Conservation (phyloP, 495 filamentous ascomycete genomes). For the Penicillium daleae region DNA sequence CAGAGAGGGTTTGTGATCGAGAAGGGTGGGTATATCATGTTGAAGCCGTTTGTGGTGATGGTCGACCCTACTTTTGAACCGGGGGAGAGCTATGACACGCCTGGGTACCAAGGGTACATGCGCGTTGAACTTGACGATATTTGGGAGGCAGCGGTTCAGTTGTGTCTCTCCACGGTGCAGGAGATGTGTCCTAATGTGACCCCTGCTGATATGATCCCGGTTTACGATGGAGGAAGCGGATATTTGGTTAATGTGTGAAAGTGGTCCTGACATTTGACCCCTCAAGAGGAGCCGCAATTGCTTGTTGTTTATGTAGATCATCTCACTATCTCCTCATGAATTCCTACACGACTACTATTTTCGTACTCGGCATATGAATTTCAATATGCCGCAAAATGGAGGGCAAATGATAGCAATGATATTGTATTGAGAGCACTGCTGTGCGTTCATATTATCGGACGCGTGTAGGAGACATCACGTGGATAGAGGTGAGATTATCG, state of each 20-base stretch:
- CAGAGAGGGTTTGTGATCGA: not conserved
- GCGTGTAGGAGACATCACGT: too few relatives aligned
- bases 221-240: slow-evolving; percentile 6
- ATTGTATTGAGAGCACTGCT: too few relatives aligned
- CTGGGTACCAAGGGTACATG: slow-evolving; percentile 6
- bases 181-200: slow-evolving; percentile 5
- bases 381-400: too few relatives aligned
- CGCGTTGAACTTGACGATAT: slow-evolving; percentile 2
- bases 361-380: too few relatives aligned
- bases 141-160: slow-evolving; percentile 2
- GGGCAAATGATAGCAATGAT: too few relatives aligned
- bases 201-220: not conserved
- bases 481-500: too few relatives aligned
- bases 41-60: slow-evolving; percentile 8
- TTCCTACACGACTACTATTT: too few relatives aligned
- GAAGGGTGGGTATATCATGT: slow-evolving; percentile 1
- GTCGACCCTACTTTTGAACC: not conserved
- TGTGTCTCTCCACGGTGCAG: slow-evolving; percentile 1
- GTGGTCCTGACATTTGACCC: not conserved
- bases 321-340: too few relatives aligned
- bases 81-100: slow-evolving; percentile 1
- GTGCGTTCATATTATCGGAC: too few relatives aligned
- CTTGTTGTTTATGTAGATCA: slow-evolving; percentile 5
- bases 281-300: not conserved
- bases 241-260: slow-evolving; percentile 6